Evolutionary conservation across 1,284 basidiomycete species (phyloP).

Genomic region (Ganoderma meredithae): DNA sequence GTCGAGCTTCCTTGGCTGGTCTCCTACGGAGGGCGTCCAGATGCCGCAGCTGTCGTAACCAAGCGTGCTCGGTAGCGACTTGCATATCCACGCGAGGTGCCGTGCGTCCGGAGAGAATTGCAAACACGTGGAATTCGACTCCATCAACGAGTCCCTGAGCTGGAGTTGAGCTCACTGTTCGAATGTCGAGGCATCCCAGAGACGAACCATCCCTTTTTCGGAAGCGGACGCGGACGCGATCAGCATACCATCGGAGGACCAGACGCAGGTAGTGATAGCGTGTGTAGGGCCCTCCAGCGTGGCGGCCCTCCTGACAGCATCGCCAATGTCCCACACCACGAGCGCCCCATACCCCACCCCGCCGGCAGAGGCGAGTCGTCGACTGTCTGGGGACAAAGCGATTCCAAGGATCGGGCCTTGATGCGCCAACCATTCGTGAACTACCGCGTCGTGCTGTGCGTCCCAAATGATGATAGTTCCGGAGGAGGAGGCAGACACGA

Average conservation of each 20-base stretch:
- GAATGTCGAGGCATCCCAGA: too few relatives aligned
- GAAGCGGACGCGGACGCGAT: too few relatives aligned
- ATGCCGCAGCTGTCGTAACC: neutral
- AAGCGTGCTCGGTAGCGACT: neutral
- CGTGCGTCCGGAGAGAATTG: neutral
- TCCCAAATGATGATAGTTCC: constrained; percentile 4
- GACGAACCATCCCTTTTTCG: too few relatives aligned
- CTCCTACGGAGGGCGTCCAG: neutral
- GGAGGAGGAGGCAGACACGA: neutral
- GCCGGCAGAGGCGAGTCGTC: neutral
- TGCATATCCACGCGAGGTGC: neutral
- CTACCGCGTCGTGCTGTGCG: neutral
- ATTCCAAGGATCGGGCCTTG: neutral
- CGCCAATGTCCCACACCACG: neutral
- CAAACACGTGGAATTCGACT: too few relatives aligned
- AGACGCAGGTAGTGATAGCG: neutral
- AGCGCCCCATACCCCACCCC: neutral
- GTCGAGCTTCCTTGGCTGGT: neutral
- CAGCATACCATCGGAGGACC: constrained; percentile 3
- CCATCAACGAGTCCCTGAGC: too few relatives aligned
- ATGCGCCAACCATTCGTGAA: neutral
- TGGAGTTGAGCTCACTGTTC: too few relatives aligned
- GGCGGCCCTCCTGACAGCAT: neutral
- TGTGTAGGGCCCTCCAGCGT: neutral
- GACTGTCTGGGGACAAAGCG: neutral